Evolutionary conservation across 2,329 filamentous ascomycete genomes (phyloP).

Genomic region (Microdochium paspali): DNA sequence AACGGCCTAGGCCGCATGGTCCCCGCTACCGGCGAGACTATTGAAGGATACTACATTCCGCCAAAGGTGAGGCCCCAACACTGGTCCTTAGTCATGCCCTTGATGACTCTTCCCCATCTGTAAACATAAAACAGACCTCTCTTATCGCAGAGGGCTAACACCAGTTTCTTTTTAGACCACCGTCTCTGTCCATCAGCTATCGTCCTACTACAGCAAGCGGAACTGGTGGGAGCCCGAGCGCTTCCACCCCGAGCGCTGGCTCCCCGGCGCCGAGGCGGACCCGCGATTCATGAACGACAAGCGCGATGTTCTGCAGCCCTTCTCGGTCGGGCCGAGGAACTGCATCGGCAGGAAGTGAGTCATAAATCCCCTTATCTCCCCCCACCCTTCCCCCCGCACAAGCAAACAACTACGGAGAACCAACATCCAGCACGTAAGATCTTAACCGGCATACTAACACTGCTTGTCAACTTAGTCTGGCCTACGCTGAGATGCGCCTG

Average conservation of each 20-base stretch:
- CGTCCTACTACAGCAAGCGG: conserved; percentile 1
- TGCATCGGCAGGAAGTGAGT: conserved; percentile 34
- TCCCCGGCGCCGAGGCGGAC: conserved; percentile 9
- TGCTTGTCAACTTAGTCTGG: conserved; percentile 21
- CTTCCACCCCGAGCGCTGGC: conserved; percentile 3
- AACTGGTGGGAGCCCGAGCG: conserved; percentile 2
- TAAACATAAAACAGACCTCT: too few species aligned
- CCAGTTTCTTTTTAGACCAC: conserved; percentile 2
- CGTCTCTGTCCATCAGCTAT: conserved; percentile 2
- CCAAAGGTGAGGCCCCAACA: too few species aligned
- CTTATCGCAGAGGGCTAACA: too few species aligned
- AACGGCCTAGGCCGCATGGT: not conserved
- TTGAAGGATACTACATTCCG: not conserved
- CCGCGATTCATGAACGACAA: conserved; percentile 29
- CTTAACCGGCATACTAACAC: not conserved
- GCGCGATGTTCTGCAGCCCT: conserved; percentile 33
- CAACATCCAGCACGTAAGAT: too few species aligned
- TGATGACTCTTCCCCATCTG: too few species aligned
- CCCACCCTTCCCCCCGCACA: too few species aligned
- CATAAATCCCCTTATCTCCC: too few species aligned
- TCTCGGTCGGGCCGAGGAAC: conserved; percentile 36
- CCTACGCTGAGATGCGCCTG: conserved; percentile 39
- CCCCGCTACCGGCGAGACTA: not conserved
- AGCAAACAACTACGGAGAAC: too few species aligned
- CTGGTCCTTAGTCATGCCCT: too few species aligned